Evolutionary conservation across 495 filamentous ascomycete species (phyloP).

Genomic region (Podospora pseudocomata): DNA sequence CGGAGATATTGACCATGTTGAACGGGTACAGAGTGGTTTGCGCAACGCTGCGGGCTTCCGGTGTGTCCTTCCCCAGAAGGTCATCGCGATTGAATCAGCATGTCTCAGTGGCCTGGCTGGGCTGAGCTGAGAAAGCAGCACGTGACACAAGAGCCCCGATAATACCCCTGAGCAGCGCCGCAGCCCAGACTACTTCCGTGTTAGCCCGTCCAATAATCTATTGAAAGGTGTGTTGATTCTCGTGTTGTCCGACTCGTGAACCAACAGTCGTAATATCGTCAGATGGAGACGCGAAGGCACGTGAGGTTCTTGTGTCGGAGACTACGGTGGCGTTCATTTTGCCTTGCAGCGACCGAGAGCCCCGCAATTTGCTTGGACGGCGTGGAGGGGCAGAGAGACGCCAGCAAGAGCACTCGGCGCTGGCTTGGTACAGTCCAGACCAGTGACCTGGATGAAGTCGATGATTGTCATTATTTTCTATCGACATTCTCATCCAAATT

Average conservation of each 20-base stretch:
- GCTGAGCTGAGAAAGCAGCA: not conserved
- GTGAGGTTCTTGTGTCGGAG: not conserved
- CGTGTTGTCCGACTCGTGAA: no score
- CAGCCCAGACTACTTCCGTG: not conserved
- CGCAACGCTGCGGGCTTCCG: not conserved
- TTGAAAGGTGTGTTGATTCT: not conserved
- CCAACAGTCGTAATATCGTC: no score
- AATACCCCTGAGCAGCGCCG: not conserved
- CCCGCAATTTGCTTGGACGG: no score
- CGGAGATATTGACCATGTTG: conserved; percentile 10
- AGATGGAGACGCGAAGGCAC: not conserved
- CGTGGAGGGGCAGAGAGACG: no score
- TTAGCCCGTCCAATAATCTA: not conserved
- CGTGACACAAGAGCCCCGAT: not conserved
- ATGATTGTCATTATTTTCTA: not conserved
- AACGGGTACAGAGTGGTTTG: not conserved
- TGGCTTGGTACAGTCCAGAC: not conserved
- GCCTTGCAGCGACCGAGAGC: no score
- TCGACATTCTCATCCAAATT: not conserved
- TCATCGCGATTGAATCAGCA: not conserved
- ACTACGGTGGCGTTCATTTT: no score
- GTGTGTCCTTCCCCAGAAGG: not conserved
- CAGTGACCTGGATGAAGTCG: not conserved
- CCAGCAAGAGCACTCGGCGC: not conserved
- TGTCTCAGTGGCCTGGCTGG: not conserved